A percentile compares a stretch with the other conserved stretches of the same genome.
Evolutionary conservation across 139 green algal genomes (phyloP).

Genomic region (Yamagishiella unicocca): DNA sequence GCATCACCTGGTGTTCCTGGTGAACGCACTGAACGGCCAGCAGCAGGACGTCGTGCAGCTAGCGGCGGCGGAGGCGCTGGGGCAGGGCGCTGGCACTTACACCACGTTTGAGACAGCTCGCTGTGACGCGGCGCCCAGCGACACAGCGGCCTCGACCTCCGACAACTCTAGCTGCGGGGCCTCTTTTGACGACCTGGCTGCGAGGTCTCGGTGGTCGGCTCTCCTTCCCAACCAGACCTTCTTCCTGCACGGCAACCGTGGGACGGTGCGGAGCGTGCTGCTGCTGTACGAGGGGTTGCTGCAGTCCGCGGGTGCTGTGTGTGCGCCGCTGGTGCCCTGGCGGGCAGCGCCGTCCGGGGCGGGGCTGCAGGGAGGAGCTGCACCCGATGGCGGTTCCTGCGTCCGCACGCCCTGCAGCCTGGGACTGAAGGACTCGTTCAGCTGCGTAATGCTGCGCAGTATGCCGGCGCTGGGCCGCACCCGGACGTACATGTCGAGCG

Average conservation of each 20-base stretch:
- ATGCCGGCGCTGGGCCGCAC: slow-evolving; percentile 19
- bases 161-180: no score
- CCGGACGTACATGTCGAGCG: not conserved
- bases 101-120: no score
- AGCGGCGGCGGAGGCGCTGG: not conserved
- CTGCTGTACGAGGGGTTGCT: not conserved
- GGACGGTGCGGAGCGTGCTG: slow-evolving; percentile 15
- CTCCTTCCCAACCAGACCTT: not conserved
- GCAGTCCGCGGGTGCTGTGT: not conserved
- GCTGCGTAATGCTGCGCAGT: not conserved
- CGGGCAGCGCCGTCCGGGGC: not conserved
- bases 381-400: not conserved
- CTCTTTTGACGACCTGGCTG: not conserved
- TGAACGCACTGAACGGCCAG: not conserved
- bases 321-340: slow-evolving; percentile 13
- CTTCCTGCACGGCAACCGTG: slow-evolving; percentile 24
- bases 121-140: no score
- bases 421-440: not conserved
- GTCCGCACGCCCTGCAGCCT: not conserved
- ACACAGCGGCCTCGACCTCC: no score
- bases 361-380: not conserved
- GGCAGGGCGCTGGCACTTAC: no score
- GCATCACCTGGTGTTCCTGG: slow-evolving; percentile 15
- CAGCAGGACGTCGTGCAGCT: not conserved
- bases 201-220: not conserved